These are phyloP conservation scores for Rauvolfia tetraphylla DNA, from an alignment of 257 asterid species.

Conservation along the genomic window DNA sequence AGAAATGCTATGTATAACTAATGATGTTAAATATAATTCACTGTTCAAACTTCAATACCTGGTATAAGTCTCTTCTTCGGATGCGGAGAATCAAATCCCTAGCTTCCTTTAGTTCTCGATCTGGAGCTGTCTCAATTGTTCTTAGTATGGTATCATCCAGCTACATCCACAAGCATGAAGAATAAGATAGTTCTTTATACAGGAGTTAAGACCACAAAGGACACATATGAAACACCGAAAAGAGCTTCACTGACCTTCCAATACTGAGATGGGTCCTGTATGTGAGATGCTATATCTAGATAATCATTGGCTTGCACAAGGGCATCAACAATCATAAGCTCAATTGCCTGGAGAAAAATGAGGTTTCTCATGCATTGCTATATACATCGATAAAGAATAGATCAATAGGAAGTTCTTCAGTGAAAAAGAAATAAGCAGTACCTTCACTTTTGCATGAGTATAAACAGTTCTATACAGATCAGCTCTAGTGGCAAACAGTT, in stretches of 20 bases:
- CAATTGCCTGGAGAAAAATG: slow-evolving; percentile 61
- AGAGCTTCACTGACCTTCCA: slow-evolving; percentile 74
- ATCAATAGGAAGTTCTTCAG: not conserved
- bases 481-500: slow-evolving; percentile 85
- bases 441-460: slow-evolving; percentile 97
- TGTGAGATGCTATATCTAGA: slow-evolving; percentile 67
- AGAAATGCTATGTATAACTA: not conserved
- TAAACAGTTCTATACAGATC: slow-evolving; percentile 85
- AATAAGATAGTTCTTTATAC: slow-evolving; percentile 7
- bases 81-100: slow-evolving; percentile 84
- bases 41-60: slow-evolving; percentile 25
- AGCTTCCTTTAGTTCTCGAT: slow-evolving; percentile 65
- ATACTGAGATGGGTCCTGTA: slow-evolving; percentile 75
- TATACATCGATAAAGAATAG: too few species aligned
- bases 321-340: slow-evolving; percentile 89
- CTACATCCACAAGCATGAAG: slow-evolving; percentile 39
- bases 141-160: slow-evolving; percentile 83
- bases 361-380: not conserved
- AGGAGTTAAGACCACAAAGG: not conserved
- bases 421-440: slow-evolving; percentile 17
- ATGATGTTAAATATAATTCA: not conserved
- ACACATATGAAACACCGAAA: slow-evolving; percentile 3
- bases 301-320: slow-evolving; percentile 71
- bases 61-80: slow-evolving; percentile 81
- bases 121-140: slow-evolving; percentile 86